A percentile compares a stretch with the other conserved stretches of the same genome.
Evolutionary conservation across 1,139 yeast species (phyloP).

Genomic region (Eremothecium coryli): DNA sequence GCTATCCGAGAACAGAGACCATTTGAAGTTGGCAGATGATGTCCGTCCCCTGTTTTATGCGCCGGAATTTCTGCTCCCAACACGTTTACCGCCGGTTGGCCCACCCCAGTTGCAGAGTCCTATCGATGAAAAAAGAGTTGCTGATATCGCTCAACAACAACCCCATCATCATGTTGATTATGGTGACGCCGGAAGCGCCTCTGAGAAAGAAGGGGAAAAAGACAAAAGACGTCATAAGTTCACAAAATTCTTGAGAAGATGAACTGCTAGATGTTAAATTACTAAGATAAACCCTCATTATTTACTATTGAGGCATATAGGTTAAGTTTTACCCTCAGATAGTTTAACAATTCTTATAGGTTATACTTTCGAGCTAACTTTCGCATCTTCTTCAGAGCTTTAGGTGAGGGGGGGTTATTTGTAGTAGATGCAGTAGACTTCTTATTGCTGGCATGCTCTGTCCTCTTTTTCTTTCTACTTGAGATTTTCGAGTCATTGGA

Average conservation of each 20-base stretch:
- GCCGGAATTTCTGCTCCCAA: constrained; percentile 27
- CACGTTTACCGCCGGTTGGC: constrained; percentile 10
- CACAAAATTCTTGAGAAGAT: constrained; percentile 20
- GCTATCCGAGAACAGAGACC: constrained; percentile 27
- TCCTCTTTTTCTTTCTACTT: too few species aligned
- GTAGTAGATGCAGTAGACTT: constrained; percentile 1
- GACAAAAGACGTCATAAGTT: constrained; percentile 28
- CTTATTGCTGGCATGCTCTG: constrained; percentile 1
- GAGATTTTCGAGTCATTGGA: too few species aligned
- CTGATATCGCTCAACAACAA: too few species aligned
- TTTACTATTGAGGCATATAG: constrained; percentile 1
- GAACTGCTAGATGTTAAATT: constrained; percentile 3
- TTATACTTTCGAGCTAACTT: constrained; percentile 22
- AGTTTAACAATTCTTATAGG: constrained; percentile 12
- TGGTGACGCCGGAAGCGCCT: too few species aligned
- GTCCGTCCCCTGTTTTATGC: constrained; percentile 20
- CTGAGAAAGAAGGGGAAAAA: constrained; percentile 11
- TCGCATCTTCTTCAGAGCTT: constrained; percentile 22
- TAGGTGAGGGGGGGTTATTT: constrained; percentile 14
- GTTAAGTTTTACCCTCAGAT: too few species aligned
- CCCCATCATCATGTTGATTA: too few species aligned
- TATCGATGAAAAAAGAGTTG: too few species aligned
- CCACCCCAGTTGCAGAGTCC: too few species aligned
- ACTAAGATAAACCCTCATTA: background rate
- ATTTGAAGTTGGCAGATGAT: constrained; percentile 29